Conservation (phyloP, 208 protist genomes). For the Trypanosoma boissoni region DNA sequence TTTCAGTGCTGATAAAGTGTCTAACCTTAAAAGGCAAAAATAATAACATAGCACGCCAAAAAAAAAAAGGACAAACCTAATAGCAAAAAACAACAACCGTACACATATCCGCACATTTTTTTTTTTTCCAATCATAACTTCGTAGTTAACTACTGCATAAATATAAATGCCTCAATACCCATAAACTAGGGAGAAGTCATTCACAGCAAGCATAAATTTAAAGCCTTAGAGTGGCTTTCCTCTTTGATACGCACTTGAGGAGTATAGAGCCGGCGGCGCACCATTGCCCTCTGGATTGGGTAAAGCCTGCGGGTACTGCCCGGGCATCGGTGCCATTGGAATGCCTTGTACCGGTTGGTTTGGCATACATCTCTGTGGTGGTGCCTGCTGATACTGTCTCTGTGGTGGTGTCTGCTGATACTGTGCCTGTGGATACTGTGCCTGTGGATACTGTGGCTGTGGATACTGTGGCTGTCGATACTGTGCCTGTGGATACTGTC, state of each 20-base stretch:
- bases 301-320: slow-evolving; percentile 20
- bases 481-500: slow-evolving; percentile 1
- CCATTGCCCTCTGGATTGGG: not conserved
- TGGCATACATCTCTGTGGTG: slow-evolving; percentile 9
- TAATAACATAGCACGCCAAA: not conserved
- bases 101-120: not conserved
- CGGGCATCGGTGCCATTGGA: not conserved
- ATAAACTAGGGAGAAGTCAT: slow-evolving; percentile 6
- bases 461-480: slow-evolving; percentile 8
- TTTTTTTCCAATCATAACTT: no score
- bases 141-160: no score
- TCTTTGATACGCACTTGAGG: not conserved
- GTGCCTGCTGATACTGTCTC: slow-evolving; percentile 2
- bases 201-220: no score
- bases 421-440: slow-evolving; percentile 16
- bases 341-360: no score
- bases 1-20: no score
- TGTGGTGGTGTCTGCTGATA: slow-evolving; percentile 15
- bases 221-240: no score
- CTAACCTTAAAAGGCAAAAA: not conserved
- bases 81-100: not conserved
- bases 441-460: not conserved
- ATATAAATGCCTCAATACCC: not conserved
- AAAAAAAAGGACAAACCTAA: slow-evolving; percentile 7
- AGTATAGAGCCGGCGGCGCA: slow-evolving; percentile 7